phyloP scores from a whole-genome alignment of 2,329 filamentous ascomycete genomes.

The Cordyceps farinosa region DNA sequence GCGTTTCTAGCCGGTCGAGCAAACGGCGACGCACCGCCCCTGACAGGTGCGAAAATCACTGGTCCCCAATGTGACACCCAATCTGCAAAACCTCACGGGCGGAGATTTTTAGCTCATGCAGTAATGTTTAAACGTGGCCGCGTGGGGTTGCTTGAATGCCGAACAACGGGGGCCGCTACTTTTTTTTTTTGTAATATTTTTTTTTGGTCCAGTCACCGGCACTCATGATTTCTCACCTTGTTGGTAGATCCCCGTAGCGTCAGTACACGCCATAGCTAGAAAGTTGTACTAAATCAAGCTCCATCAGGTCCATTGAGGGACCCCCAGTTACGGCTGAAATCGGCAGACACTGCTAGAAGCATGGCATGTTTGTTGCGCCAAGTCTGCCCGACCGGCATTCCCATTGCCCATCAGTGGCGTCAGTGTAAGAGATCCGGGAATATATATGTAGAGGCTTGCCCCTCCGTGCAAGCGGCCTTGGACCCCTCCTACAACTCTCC shows the following conservation, averaged over 20 bases:
- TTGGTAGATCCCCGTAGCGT: neutral
- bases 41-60: conserved; percentile 3
- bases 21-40: neutral
- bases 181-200: neutral
- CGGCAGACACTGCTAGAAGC: conserved; percentile 7
- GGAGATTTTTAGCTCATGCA: conserved; percentile 5
- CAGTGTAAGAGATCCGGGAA: conserved; percentile 3
- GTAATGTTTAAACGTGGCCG: conserved; percentile 10
- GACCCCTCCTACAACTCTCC: conserved; percentile 4
- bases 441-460: conserved; percentile 17
- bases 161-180: conserved; percentile 10
- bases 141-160: conserved; percentile 15
- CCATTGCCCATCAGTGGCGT: conserved; percentile 9
- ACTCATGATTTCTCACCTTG: neutral
- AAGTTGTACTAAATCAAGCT: conserved; percentile 6
- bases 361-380: conserved; percentile 10
- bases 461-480: conserved; percentile 6
- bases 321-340: conserved; percentile 16
- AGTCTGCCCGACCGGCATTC: conserved; percentile 3
- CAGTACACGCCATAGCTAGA: neutral
- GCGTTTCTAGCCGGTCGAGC: neutral
- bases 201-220: conserved; percentile 2
- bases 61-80: conserved; percentile 4
- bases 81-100: conserved; percentile 2
- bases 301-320: conserved; percentile 10